Evolutionary conservation across 2,329 filamentous ascomycete genomes (phyloP).

Genomic region (Proliferodiscus dingleyae): DNA sequence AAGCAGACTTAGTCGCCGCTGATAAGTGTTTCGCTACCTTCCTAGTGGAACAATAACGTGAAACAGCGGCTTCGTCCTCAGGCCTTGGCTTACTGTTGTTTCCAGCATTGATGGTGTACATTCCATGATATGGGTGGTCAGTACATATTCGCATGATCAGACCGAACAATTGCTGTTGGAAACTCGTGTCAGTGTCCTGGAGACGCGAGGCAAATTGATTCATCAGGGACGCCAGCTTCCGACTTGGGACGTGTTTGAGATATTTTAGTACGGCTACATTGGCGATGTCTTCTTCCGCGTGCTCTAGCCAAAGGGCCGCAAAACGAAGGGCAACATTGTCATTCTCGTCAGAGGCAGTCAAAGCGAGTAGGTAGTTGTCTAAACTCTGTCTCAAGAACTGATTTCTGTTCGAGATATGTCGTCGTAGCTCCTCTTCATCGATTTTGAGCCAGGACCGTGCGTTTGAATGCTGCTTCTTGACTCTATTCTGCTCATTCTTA

Average conservation of each 20-base stretch:
- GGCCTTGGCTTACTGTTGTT: slow-evolving; percentile 63
- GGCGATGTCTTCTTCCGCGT: slow-evolving; percentile 68
- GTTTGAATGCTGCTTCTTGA: slow-evolving; percentile 60
- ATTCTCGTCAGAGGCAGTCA: slow-evolving; percentile 80
- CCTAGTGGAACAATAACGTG: slow-evolving; percentile 68
- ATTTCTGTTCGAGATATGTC: slow-evolving; percentile 69
- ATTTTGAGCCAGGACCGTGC: slow-evolving; percentile 88
- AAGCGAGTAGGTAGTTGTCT: slow-evolving; percentile 85
- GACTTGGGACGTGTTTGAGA: slow-evolving; percentile 71
- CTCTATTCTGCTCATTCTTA: slow-evolving; percentile 49
- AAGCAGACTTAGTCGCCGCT: slow-evolving; percentile 44
- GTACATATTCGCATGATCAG: slow-evolving; percentile 80
- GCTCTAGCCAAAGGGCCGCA: slow-evolving; percentile 88
- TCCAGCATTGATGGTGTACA: slow-evolving; percentile 93
- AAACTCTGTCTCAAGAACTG: slow-evolving; percentile 84
- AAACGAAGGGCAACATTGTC: slow-evolving; percentile 89
- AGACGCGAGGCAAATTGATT: slow-evolving; percentile 95
- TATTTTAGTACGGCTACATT: slow-evolving; percentile 71
- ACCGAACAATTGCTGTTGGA: slow-evolving; percentile 70
- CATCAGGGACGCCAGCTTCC: slow-evolving; percentile 89
- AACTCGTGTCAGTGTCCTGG: slow-evolving; percentile 61
- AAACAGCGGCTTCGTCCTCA: slow-evolving; percentile 69
- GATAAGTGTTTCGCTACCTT: slow-evolving; percentile 56
- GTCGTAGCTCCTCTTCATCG: slow-evolving; percentile 79
- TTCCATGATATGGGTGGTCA: slow-evolving; percentile 93